These are phyloP conservation scores for Citrullus amarus DNA, from an alignment of 306 rosid species.

Conservation along the genomic window DNA sequence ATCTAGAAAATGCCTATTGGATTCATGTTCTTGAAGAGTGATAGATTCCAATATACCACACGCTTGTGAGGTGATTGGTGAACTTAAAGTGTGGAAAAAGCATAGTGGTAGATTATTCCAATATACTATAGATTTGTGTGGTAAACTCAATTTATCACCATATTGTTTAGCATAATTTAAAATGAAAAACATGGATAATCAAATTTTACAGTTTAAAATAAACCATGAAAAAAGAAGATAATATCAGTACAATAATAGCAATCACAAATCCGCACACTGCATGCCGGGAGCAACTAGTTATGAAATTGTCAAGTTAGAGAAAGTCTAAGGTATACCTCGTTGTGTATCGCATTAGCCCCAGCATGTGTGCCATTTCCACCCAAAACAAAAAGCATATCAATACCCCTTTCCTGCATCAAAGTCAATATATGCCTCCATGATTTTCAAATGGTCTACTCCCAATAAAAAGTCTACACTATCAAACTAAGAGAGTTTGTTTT, in stretches of 20 bases:
- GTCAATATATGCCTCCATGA: not conserved
- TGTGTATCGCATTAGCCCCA: slow-evolving; percentile 89
- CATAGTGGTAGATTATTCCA: not conserved
- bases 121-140: not conserved
- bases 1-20: not conserved
- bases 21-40: not conserved
- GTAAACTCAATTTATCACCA: not conserved
- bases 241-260: not conserved
- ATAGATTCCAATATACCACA: not conserved
- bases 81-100: not conserved
- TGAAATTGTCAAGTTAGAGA: not conserved
- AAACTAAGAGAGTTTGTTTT: slow-evolving; percentile 11
- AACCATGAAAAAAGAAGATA: not conserved
- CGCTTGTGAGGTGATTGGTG: not conserved
- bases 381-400: slow-evolving; percentile 93
- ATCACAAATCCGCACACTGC: not conserved
- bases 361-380: slow-evolving; percentile 99
- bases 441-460: not conserved
- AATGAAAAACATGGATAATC: not conserved
- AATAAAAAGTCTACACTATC: slow-evolving; percentile 1
- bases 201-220: not conserved
- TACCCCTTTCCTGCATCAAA: slow-evolving; percentile 70
- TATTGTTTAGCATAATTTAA: not conserved
- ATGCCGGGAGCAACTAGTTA: not conserved
- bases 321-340: slow-evolving; percentile 40